phyloP scores from a whole-genome alignment of 805 yeast genomes.

The Barnettozyma siamensis region DNA sequence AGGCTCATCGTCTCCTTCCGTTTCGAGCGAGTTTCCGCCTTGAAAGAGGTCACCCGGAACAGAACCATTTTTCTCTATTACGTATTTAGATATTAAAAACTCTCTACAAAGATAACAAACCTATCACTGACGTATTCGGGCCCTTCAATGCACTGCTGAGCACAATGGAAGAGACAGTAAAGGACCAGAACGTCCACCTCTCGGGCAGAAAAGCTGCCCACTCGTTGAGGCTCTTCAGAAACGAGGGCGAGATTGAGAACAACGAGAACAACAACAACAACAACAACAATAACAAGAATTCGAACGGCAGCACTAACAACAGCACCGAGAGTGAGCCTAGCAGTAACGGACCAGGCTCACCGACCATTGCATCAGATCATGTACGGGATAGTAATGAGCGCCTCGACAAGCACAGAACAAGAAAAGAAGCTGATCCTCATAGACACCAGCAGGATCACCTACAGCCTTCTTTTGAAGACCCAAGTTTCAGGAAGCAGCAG shows the following conservation, averaged over 20 bases:
- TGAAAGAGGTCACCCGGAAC: neutral
- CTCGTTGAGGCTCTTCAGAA: conserved; percentile 47
- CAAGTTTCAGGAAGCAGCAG: neutral
- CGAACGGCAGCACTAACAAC: conserved; percentile 1
- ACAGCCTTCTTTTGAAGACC: neutral
- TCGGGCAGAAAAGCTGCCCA: conserved; percentile 56
- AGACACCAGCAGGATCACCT: neutral
- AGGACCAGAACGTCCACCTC: conserved; percentile 12
- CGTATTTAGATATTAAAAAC: too few relatives aligned
- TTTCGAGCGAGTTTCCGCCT: conserved; percentile 4
- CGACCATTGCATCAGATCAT: too few relatives aligned
- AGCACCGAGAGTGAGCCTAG: neutral
- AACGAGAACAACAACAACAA: neutral
- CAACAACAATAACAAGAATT: neutral
- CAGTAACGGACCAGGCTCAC: too few relatives aligned
- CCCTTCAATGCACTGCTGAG: conserved; percentile 1
- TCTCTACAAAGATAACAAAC: too few relatives aligned
- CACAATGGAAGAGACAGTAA: neutral
- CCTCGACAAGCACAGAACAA: too few relatives aligned
- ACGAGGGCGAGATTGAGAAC: conserved; percentile 22
- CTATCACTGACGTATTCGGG: too few relatives aligned
- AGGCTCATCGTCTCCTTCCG: neutral
- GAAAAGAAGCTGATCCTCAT: neutral
- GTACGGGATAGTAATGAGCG: too few relatives aligned
- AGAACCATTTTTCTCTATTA: too few relatives aligned